Evolutionary conservation across 257 asterid genomes (phyloP).

Genomic region (Nicotiana undulata): DNA sequence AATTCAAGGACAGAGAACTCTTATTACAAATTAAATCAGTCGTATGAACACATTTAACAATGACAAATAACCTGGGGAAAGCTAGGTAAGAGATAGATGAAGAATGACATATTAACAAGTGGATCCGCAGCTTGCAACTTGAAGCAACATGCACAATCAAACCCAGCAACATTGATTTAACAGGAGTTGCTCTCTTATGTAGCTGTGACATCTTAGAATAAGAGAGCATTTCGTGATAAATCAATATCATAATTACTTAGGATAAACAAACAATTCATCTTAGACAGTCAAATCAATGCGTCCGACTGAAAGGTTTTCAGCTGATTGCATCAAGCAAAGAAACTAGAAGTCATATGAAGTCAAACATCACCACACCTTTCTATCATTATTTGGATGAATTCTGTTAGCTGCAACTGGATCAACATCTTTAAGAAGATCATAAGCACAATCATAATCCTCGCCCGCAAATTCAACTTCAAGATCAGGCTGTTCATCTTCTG

Average conservation of each 20-base stretch:
- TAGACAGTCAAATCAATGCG: neutral
- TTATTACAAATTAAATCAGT: neutral
- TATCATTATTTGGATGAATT: constrained; percentile 82
- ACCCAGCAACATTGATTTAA: no score
- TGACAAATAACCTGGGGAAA: neutral
- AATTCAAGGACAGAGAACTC: neutral
- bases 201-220: neutral
- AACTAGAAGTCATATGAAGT: neutral
- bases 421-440: constrained; percentile 49
- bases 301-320: neutral
- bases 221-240: neutral
- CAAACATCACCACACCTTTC: constrained; percentile 52
- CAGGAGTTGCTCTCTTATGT: neutral
- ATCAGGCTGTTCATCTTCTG: constrained; percentile 41
- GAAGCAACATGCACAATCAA: neutral
- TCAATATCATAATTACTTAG: no score
- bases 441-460: constrained; percentile 30
- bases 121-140: neutral
- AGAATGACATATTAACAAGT: neutral
- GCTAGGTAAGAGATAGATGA: no score
- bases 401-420: constrained; percentile 85
- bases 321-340: neutral
- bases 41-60: neutral
- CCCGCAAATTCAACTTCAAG: constrained; percentile 23
- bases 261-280: no score